Conservation (phyloP, 2,329 filamentous ascomycete species). For the Aspergillus versicolor region DNA sequence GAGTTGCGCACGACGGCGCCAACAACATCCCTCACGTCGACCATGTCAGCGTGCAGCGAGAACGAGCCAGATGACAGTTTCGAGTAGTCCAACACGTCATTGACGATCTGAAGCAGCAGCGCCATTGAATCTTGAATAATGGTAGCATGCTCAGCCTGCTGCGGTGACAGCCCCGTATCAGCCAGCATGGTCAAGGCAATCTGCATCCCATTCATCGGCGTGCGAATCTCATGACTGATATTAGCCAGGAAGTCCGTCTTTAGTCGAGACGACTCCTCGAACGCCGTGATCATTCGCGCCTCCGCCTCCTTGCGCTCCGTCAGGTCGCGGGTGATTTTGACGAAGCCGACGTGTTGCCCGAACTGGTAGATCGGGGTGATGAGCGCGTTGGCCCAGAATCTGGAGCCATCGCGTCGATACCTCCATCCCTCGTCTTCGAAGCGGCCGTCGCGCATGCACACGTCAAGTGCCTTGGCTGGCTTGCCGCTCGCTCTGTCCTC, state of each 20-base stretch:
- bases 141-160: constrained; percentile 57
- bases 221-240: constrained; percentile 65
- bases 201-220: constrained; percentile 64
- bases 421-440: constrained; percentile 63
- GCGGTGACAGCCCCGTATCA: constrained; percentile 52
- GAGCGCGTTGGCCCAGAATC: constrained; percentile 62
- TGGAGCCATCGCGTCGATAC: constrained; percentile 57
- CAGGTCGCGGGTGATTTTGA: constrained; percentile 59
- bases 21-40: constrained; percentile 48
- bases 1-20: constrained; percentile 53
- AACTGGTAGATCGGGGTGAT: constrained; percentile 57
- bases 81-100: constrained; percentile 67
- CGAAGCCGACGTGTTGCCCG: constrained; percentile 56
- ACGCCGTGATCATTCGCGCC: constrained; percentile 55
- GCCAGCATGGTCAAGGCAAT: constrained; percentile 59
- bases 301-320: constrained; percentile 58
- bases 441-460: constrained; percentile 55
- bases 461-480: constrained; percentile 52
- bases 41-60: constrained; percentile 54
- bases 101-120: constrained; percentile 61
- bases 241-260: constrained; percentile 64
- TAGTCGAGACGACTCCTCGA: constrained; percentile 62
- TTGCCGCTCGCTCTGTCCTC: constrained; percentile 53
- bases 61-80: constrained; percentile 62
- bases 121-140: constrained; percentile 62